Conservation (phyloP, 768 basidiomycete species). For the Leccinellum luteum region DNA sequence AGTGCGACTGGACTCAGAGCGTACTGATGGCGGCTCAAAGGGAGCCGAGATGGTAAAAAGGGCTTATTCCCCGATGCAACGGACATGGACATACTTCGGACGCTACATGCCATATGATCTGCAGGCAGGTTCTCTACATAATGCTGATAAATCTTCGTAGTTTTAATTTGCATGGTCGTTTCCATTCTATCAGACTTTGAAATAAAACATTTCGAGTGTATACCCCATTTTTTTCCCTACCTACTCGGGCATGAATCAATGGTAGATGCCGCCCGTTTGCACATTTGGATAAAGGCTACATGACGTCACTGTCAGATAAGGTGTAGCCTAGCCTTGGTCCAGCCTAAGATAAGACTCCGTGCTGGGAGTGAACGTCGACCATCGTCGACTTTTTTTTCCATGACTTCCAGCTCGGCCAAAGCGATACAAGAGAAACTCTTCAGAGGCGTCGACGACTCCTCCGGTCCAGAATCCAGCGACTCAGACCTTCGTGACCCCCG, state of each 20-base stretch:
- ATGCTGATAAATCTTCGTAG: conserved; percentile 9
- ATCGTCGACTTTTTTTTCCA: conserved; percentile 23
- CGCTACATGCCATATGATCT: conserved; percentile 23
- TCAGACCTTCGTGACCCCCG: conserved; percentile 29
- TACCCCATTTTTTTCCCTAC: conserved; percentile 19
- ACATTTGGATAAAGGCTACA: conserved; percentile 11
- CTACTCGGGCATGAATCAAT: background rate
- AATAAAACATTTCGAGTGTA: conserved; percentile 18
- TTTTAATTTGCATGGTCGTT: conserved; percentile 18
- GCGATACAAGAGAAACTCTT: conserved; percentile 77
- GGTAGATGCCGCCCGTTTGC: background rate
- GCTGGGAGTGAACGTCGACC: conserved; percentile 2
- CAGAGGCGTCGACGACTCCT: conserved; percentile 36
- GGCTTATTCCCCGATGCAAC: conserved; percentile 7
- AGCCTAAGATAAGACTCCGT: conserved; percentile 6
- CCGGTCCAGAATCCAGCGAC: conserved; percentile 19
- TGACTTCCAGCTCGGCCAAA: conserved; percentile 48
- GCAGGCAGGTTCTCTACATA: conserved; percentile 30
- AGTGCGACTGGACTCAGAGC: conserved; percentile 72
- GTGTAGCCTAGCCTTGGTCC: background rate
- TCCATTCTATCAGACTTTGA: conserved; percentile 8
- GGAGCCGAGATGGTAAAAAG: conserved; percentile 35
- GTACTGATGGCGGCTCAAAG: conserved; percentile 67
- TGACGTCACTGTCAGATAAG: conserved; percentile 22
- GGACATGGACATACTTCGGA: conserved; percentile 16